phyloP scores from a whole-genome alignment of 495 filamentous ascomycete genomes.

The Aspergillus saccharolyticus region DNA sequence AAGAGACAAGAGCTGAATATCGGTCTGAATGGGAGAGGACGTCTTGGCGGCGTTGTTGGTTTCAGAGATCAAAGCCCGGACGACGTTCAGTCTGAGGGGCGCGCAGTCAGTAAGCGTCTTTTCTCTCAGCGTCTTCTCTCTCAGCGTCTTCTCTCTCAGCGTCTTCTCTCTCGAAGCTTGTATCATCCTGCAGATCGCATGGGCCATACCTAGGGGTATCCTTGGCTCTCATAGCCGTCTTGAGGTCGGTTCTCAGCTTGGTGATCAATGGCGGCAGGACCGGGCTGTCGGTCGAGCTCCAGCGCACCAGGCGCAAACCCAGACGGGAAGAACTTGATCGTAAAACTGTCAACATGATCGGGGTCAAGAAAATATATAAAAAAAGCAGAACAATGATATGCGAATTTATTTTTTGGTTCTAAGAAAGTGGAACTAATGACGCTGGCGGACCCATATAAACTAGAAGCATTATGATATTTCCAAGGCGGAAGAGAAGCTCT shows the following conservation, averaged over 20 bases:
- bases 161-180: too few species aligned
- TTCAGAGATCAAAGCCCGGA: slow-evolving; percentile 57
- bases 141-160: too few species aligned
- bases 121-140: too few species aligned
- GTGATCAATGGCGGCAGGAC: slow-evolving; percentile 42
- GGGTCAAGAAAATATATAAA: not conserved
- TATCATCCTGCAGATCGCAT: not conserved
- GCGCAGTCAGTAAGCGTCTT: slow-evolving; percentile 2
- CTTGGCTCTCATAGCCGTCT: slow-evolving; percentile 58
- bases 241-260: slow-evolving; percentile 54
- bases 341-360: slow-evolving; percentile 26
- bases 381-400: not conserved
- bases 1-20: slow-evolving; percentile 54
- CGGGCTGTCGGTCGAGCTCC: slow-evolving; percentile 40
- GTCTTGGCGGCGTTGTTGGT: slow-evolving; percentile 61
- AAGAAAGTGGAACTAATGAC: not conserved
- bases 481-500: slow-evolving; percentile 21
- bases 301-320: slow-evolving; percentile 30
- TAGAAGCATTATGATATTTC: slow-evolving; percentile 4
- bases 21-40: slow-evolving; percentile 50
- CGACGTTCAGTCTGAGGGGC: slow-evolving; percentile 45
- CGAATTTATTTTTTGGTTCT: not conserved
- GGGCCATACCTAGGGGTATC: slow-evolving; percentile 45
- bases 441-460: not conserved
- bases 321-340: slow-evolving; percentile 25